Conservation (phyloP, 2,329 filamentous ascomycete species). For the Scedosporium apiospermum region DNA sequence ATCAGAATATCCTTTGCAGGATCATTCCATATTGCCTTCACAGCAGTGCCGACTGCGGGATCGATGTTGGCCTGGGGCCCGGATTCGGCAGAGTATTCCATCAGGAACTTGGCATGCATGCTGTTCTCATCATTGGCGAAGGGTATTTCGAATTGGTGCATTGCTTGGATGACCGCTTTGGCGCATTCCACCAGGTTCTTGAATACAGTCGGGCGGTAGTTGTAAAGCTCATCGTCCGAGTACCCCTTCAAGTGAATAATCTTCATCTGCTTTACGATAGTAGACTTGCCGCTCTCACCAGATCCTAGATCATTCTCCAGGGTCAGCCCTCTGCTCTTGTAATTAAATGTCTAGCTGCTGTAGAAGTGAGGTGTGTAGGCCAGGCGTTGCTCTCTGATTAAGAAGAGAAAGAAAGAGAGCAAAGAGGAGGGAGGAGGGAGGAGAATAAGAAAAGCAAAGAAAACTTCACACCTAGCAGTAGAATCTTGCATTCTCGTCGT, state of each 20-base stretch:
- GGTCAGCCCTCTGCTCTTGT: not conserved
- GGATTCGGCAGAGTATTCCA: slow-evolving; percentile 82
- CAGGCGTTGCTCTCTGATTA: not conserved
- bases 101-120: slow-evolving; percentile 67
- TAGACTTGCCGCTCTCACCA: slow-evolving; percentile 97
- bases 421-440: not conserved
- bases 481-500: slow-evolving; percentile 96
- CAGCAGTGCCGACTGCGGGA: slow-evolving; percentile 67
- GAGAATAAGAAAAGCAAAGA: slow-evolving; percentile 6
- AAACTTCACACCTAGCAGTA: slow-evolving; percentile 69
- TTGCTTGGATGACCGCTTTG: slow-evolving; percentile 83
- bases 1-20: slow-evolving; percentile 72
- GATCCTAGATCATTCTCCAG: slow-evolving; percentile 54
- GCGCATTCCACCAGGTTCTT: slow-evolving; percentile 97
- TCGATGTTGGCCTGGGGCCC: slow-evolving; percentile 83
- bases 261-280: slow-evolving; percentile 99
- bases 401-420: not conserved
- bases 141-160: slow-evolving; percentile 84
- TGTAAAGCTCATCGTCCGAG: slow-evolving; percentile 81
- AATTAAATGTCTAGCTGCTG: not conserved
- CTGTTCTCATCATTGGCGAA: slow-evolving; percentile 62
- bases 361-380: not conserved
- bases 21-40: slow-evolving; percentile 85
- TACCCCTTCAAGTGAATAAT: slow-evolving; percentile 99
- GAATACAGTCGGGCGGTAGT: slow-evolving; percentile 94